Base-by-base conservation (phyloP, 257 asterid species). In the Leptodermis oblonga region DNA sequence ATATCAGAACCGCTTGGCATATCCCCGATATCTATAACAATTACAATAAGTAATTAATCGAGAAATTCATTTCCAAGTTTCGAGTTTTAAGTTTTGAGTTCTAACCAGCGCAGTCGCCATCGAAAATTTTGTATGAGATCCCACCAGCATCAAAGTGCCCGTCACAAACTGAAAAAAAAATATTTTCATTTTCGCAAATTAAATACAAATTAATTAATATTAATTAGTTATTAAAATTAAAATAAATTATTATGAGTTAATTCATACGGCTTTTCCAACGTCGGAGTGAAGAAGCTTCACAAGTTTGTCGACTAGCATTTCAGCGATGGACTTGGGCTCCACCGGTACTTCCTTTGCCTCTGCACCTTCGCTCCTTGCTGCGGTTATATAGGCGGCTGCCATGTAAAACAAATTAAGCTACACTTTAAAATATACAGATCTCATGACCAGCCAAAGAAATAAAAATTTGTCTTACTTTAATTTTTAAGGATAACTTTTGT, bases 221-320 rank as follows among this genome's bases (percentile, higher is more conserved):
- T n/a, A n/a, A n/a, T n/a, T n/a, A n/a, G n/a, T n/a, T n/a, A n/a
- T n/a, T 39, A 4, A 10, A 4, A 39, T n/a, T 52, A 49, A 49
- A 7, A 17, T 48, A 1, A 49, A 18, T 20, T 17, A 49, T 49
- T 49, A n/a, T n/a, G n/a, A n/a, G n/a, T n/a, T n/a, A n/a, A n/a
- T 52, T 5, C 58, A 14, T 54, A 54, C 60, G 25, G 60, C 60
- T 54, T 54, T 54, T 54, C 60, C 60, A 30, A 54, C 22, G 60
- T 54, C 60, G 31, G 60, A 54, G 26, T 54, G 60, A 22, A 54
- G 60, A 54, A 54, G 60, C 60, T 54, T 23, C 60, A 25, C 31
- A 11, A 54, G 26, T 25, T 54, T 54, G 60, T 54, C 60, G 31
- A 54, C 22, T 11, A 54, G 60, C 25, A 30, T 30, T 54, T 54